A percentile compares a stretch with the other conserved stretches of the same genome.
These are phyloP conservation scores for Tinospora cordifolia DNA, from an alignment of 164 flowering plant species.

Conservation along the genomic window DNA sequence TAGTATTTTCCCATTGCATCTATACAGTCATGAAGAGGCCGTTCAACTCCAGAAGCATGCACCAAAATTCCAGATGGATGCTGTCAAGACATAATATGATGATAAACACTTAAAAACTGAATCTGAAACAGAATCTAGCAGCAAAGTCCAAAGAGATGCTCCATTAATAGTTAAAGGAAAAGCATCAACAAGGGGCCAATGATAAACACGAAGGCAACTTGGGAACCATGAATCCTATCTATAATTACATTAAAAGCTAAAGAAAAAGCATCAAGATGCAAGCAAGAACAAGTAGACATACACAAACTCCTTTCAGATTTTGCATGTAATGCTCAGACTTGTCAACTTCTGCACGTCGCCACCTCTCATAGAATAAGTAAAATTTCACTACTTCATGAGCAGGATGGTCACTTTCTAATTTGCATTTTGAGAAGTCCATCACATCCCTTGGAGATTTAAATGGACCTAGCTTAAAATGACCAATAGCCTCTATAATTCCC, in stretches of 20 bases:
- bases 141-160: no score
- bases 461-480: constrained; percentile 64
- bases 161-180: no score
- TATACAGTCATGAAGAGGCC: constrained; percentile 31
- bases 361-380: constrained; percentile 60
- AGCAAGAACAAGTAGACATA: constrained; percentile 23
- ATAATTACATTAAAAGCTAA: neutral
- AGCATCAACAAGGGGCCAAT: neutral
- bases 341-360: constrained; percentile 66
- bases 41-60: constrained; percentile 58
- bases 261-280: neutral
- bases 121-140: neutral
- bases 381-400: constrained; percentile 59
- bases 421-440: constrained; percentile 27
- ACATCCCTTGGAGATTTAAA: constrained; percentile 58
- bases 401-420: constrained; percentile 32
- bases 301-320: constrained; percentile 38
- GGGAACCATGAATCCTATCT: neutral
- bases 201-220: neutral
- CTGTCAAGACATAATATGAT: constrained; percentile 25
- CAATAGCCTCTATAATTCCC: constrained; percentile 79
- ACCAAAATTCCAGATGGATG: constrained; percentile 40
- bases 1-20: constrained; percentile 31
- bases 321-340: constrained; percentile 31
- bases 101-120: constrained; percentile 2